phyloP scores from a whole-genome alignment of 352 stramenopile genomes.

The Phytophthora ohioensis region DNA sequence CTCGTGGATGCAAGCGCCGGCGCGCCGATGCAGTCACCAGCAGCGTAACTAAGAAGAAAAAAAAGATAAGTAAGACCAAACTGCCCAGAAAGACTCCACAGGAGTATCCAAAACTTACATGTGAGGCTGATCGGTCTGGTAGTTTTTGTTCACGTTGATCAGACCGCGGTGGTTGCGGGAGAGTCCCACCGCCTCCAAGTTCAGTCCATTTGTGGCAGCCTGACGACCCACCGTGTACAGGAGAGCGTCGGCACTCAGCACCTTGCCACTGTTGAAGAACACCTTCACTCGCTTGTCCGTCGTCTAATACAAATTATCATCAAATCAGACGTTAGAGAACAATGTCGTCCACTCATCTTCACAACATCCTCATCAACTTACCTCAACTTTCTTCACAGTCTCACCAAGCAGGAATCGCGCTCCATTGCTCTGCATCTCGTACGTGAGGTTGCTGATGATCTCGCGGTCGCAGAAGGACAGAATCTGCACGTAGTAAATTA shows the following conservation, averaged over 20 bases:
- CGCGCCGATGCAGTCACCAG: slow-evolving; percentile 90
- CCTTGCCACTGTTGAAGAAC: slow-evolving; percentile 81
- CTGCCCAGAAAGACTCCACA: background rate
- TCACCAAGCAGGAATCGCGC: slow-evolving; percentile 88
- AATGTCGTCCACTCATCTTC: background rate
- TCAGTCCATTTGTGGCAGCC: slow-evolving; percentile 82
- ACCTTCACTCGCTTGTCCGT: slow-evolving; percentile 69
- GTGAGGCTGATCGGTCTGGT: slow-evolving; percentile 85
- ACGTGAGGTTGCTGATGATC: slow-evolving; percentile 88
- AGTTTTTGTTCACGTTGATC: slow-evolving; percentile 88
- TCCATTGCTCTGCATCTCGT: slow-evolving; percentile 91
- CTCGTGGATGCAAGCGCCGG: slow-evolving; percentile 89
- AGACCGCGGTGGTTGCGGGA: slow-evolving; percentile 81
- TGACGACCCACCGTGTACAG: slow-evolving; percentile 86
- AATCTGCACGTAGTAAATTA: slow-evolving; percentile 47
- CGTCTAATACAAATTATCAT: slow-evolving; percentile 40
- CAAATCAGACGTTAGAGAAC: slow-evolving; percentile 6
- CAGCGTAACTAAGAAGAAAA: slow-evolving; percentile 68
- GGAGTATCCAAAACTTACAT: slow-evolving; percentile 55
- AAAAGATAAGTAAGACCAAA: slow-evolving; percentile 2
- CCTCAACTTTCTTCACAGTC: slow-evolving; percentile 78
- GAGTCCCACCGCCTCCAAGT: slow-evolving; percentile 84
- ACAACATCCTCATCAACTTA: slow-evolving; percentile 10
- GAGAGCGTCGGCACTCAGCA: slow-evolving; percentile 72
- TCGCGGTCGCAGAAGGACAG: slow-evolving; percentile 88